A percentile compares a stretch with the other conserved stretches of the same genome.
phyloP scores from a whole-genome alignment of 768 basidiomycete genomes.

The Scleroderma citrinum region DNA sequence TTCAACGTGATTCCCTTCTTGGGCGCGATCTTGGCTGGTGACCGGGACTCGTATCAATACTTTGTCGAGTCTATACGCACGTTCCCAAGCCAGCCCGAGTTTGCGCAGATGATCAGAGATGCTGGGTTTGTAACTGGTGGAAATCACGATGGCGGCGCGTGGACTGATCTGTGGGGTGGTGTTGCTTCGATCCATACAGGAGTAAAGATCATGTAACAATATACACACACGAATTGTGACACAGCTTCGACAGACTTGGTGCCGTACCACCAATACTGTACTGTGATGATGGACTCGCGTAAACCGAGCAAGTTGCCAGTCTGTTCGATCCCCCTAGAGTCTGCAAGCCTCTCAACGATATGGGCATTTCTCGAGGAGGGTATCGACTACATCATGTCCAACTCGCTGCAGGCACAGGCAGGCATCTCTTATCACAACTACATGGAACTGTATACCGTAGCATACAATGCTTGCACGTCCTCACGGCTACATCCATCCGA shows the following conservation, averaged over 20 bases:
- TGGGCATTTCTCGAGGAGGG: slow-evolving; percentile 84
- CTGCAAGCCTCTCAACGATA: slow-evolving; percentile 72
- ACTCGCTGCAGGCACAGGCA: slow-evolving; percentile 77
- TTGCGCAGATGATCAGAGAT: slow-evolving; percentile 82
- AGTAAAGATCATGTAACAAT: too few relatives aligned
- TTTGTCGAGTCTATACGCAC: slow-evolving; percentile 94
- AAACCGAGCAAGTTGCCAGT: slow-evolving; percentile 20
- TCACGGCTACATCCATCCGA: slow-evolving; percentile 56
- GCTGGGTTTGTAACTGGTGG: slow-evolving; percentile 76
- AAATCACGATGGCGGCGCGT: slow-evolving; percentile 76
- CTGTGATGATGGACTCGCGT: slow-evolving; percentile 29
- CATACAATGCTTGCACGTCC: slow-evolving; percentile 97
- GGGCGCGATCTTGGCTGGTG: slow-evolving; percentile 94
- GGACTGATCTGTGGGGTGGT: slow-evolving; percentile 83
- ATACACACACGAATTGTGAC: too few relatives aligned
- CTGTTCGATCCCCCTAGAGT: slow-evolving; percentile 45
- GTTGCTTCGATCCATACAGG: slow-evolving; percentile 82
- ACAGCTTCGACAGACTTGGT: too few relatives aligned
- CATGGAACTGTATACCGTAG: slow-evolving; percentile 84
- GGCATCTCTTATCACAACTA: slow-evolving; percentile 88
- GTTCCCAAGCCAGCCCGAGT: slow-evolving; percentile 85
- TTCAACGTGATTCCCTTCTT: slow-evolving; percentile 93
- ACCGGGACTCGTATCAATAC: slow-evolving; percentile 94
- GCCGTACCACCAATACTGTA: too few relatives aligned
- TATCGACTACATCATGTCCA: slow-evolving; percentile 90